Evolutionary conservation across 2,329 filamentous ascomycete species (phyloP).

Genomic region (Metarhizium humberi): DNA sequence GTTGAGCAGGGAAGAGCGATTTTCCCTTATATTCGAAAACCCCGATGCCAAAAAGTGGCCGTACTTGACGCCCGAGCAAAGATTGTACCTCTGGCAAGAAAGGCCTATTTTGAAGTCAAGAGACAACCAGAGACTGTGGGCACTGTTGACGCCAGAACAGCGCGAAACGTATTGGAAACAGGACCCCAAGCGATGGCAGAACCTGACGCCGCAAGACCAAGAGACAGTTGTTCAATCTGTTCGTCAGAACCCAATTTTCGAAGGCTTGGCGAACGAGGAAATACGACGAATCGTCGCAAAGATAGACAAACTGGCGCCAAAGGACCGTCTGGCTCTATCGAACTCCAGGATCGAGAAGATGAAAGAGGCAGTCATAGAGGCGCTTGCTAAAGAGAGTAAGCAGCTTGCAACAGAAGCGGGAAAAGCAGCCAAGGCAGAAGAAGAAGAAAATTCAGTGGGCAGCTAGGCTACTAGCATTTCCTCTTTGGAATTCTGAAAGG

Average conservation of each 20-base stretch:
- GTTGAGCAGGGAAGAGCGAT: not conserved
- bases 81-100: not conserved
- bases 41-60: not conserved
- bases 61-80: not conserved
- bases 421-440: too few species aligned
- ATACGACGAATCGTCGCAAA: not conserved
- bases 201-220: not conserved
- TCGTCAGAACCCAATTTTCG: not conserved
- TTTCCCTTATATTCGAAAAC: not conserved
- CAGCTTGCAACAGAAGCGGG: too few species aligned
- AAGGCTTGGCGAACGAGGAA: not conserved
- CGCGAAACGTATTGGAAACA: not conserved
- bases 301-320: not conserved
- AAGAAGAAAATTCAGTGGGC: too few species aligned
- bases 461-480: too few species aligned
- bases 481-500: too few species aligned
- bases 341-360: too few species aligned
- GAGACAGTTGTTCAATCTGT: not conserved
- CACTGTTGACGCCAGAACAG: not conserved
- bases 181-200: not conserved
- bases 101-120: not conserved
- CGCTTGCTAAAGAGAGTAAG: too few species aligned
- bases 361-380: too few species aligned
- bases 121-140: not conserved
- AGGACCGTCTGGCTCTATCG: too few species aligned